Base-by-base conservation (phyloP, 83 land plant genomes). In the Diphasiastrum complanatum region DNA sequence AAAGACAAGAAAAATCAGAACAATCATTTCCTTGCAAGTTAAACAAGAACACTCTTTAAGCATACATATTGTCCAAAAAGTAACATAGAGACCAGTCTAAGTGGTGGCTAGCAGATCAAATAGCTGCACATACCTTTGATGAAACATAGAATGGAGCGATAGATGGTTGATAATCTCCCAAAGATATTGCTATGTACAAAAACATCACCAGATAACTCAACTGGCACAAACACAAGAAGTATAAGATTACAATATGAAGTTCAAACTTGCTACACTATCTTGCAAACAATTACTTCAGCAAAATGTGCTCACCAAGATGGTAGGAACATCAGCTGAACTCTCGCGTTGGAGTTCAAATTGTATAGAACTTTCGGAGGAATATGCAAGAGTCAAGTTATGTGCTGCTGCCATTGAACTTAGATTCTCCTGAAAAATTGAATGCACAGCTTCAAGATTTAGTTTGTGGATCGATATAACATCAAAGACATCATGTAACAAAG, bases 121-220 rank as follows among this genome's bases (percentile, higher is more conserved):
- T 14, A 64, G 19, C 10, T 3, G 48, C 2, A n/a, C 67, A 47
- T 82, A 92, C 98, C 91, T 88, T 92, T 0, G 98, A 85, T 31
- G 91, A 81, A 66, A 88, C 81, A 66, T 77, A 88, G 51, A 79
- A 41, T n/a, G 91, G 83, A 63, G 95, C 77, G 29, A 78, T 47
- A 22, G 60, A 76, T 35, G 87, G 85, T 41, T 59, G 50, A 47
- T 54, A 63, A 60, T 92, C 98, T 19, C 98, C 96, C 66, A 92
- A 62, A 31, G 88, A 78, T 33, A 92, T 36, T 19, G 98, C 83
- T 60, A 92, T 85, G 64, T 92, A 92, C 24, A 86, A 83, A 78
- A 92, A 92, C 98, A 92, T 92, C 57, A 88, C 88, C 59, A 92
- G 68, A 61, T 92, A 92, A 79, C 98, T 88, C 43, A 92, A 69